Percentiles rank a stretch among this genome's conserved stretches.
These are phyloP conservation scores for Stagonosporopsis vannaccii DNA, from an alignment of 2,329 filamentous ascomycete species.

Conservation along the genomic window DNA sequence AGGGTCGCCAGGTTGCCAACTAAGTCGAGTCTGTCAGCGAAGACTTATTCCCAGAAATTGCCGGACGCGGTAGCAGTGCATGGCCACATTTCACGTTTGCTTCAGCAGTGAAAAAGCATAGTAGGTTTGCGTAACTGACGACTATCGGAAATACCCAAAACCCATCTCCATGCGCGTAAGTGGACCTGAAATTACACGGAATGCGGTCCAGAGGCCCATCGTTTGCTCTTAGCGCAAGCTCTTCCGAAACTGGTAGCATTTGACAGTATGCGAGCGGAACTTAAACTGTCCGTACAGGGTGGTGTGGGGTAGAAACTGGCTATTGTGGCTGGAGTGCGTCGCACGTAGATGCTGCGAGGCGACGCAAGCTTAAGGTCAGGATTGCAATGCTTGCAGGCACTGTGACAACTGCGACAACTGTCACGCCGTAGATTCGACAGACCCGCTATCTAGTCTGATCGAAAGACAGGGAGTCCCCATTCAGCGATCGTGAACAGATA, in stretches of 20 bases:
- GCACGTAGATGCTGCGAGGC: not conserved
- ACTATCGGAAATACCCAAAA: conserved; percentile 2
- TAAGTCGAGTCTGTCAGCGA: not conserved
- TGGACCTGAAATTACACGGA: conserved; percentile 5
- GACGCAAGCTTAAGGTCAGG: not conserved
- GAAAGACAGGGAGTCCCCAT: conserved; percentile 12
- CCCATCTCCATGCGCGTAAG: not conserved
- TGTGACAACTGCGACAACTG: not conserved
- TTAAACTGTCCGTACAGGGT: not conserved
- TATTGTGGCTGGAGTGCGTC: not conserved
- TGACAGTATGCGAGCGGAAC: conserved; percentile 6
- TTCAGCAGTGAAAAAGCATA: conserved; percentile 4
- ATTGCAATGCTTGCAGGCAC: not conserved
- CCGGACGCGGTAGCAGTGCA: no score
- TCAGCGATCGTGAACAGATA: conserved; percentile 12
- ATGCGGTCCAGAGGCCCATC: conserved; percentile 8
- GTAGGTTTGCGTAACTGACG: not conserved
- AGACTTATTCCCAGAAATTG: not conserved
- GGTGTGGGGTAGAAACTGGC: conserved; percentile 4
- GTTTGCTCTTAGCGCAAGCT: conserved; percentile 4
- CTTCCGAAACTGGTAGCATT: not conserved
- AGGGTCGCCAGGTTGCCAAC: not conserved
- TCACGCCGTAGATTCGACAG: conserved; percentile 1
- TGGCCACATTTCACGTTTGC: not conserved
- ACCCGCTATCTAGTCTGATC: conserved; percentile 3